Evolutionary conservation across 768 basidiomycete genomes (phyloP).

Genomic region (Pleurotus platypus): DNA sequence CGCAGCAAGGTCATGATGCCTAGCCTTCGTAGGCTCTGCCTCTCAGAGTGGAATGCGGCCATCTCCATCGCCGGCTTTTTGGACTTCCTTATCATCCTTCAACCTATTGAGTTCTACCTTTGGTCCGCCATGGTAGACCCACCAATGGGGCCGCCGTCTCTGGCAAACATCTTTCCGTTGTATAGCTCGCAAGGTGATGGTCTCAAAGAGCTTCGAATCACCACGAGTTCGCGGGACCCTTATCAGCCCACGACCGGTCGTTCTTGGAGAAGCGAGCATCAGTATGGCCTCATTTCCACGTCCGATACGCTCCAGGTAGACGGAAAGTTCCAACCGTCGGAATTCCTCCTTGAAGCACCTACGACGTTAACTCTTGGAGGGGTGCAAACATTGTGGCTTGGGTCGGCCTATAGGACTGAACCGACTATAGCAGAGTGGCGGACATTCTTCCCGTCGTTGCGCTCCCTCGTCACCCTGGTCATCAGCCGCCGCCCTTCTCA

Average conservation of each 20-base stretch:
- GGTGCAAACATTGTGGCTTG: constrained; percentile 3
- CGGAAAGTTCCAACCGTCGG: neutral
- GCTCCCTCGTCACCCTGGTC: constrained; percentile 1
- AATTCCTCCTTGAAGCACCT: constrained; percentile 5
- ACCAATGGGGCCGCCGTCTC: neutral
- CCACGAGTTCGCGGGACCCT: neutral
- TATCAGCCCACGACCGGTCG: neutral
- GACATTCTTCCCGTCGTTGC: constrained; percentile 1
- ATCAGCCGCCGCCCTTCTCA: constrained; percentile 3
- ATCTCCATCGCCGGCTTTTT: neutral
- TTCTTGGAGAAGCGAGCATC: constrained; percentile 1
- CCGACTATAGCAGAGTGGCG: constrained; percentile 1
- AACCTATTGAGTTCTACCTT: constrained; percentile 1
- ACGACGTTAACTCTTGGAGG: neutral
- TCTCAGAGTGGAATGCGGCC: neutral
- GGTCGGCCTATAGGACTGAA: neutral
- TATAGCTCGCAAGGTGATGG: neutral
- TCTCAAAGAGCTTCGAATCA: neutral
- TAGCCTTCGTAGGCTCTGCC: neutral
- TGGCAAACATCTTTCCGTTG: neutral
- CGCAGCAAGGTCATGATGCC: neutral
- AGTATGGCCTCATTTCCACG: neutral
- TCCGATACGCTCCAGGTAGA: neutral
- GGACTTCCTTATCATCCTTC: constrained; percentile 1
- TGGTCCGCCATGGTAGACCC: neutral